A percentile compares a stretch with the other conserved stretches of the same genome.
Evolutionary conservation across 2,329 filamentous ascomycete species (phyloP).

Genomic region (Aspergillus caelatus): DNA sequence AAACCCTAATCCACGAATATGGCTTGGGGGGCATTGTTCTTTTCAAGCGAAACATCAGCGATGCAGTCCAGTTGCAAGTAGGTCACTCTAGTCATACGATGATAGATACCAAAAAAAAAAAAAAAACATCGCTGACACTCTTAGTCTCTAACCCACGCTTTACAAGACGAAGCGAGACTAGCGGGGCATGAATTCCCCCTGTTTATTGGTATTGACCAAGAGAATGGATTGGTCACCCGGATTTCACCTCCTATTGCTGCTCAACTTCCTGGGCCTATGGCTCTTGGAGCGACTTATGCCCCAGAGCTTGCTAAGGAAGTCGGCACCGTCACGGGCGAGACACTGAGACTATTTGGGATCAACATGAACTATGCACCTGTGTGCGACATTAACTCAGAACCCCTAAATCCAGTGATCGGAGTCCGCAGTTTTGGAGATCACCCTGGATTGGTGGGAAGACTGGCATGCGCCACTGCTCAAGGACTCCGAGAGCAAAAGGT

Average conservation of each 20-base stretch:
- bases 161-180: slow-evolving; percentile 44
- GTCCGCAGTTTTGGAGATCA: slow-evolving; percentile 48
- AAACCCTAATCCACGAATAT: slow-evolving; percentile 45
- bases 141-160: slow-evolving; percentile 31
- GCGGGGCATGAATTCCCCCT: slow-evolving; percentile 45
- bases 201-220: slow-evolving; percentile 51
- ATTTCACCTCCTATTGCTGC: slow-evolving; percentile 44
- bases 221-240: slow-evolving; percentile 49
- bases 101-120: neutral
- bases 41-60: slow-evolving; percentile 46
- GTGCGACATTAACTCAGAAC: slow-evolving; percentile 50
- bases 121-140: neutral
- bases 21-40: slow-evolving; percentile 47
- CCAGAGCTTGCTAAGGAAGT: slow-evolving; percentile 38
- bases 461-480: slow-evolving; percentile 42
- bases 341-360: slow-evolving; percentile 43
- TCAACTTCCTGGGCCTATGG: slow-evolving; percentile 49
- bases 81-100: neutral
- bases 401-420: slow-evolving; percentile 48
- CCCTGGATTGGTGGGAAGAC: slow-evolving; percentile 44
- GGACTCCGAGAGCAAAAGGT: slow-evolving; percentile 44
- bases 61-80: slow-evolving; percentile 43
- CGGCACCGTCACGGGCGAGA: slow-evolving; percentile 43
- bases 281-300: slow-evolving; percentile 46
- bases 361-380: slow-evolving; percentile 52